phyloP scores from a whole-genome alignment of 306 rosid species.

The Quercus aquifolioides region DNA sequence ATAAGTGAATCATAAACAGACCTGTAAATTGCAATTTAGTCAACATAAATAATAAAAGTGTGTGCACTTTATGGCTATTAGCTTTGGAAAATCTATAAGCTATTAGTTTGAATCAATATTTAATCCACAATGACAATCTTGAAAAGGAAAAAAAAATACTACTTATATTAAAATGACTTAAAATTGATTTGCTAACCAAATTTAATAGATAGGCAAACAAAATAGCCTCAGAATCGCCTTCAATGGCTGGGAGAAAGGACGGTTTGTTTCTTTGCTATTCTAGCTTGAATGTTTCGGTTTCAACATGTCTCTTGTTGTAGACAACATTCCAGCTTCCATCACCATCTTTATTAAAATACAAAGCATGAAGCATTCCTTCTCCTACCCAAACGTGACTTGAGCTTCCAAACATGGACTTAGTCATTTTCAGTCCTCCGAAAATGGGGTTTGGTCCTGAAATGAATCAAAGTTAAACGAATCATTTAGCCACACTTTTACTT shows the following conservation, averaged over 20 bases:
- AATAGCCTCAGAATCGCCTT: slow-evolving; percentile 47
- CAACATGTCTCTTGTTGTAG: slow-evolving; percentile 52
- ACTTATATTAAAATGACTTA: neutral
- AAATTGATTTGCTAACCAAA: slow-evolving; percentile 11
- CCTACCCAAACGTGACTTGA: slow-evolving; percentile 59
- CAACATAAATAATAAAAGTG: too few relatives aligned
- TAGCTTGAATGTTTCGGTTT: slow-evolving; percentile 38
- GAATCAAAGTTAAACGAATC: neutral
- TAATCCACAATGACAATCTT: too few relatives aligned
- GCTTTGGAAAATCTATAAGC: too few relatives aligned
- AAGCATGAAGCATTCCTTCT: slow-evolving; percentile 70
- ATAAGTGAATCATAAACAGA: too few relatives aligned
- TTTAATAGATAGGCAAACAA: slow-evolving; percentile 47
- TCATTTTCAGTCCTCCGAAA: slow-evolving; percentile 52
- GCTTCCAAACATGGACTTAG: slow-evolving; percentile 41
- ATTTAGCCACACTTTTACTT: too few relatives aligned
- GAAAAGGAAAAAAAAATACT: too few relatives aligned
- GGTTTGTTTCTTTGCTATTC: slow-evolving; percentile 49
- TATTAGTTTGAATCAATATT: too few relatives aligned
- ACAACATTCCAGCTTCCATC: slow-evolving; percentile 20
- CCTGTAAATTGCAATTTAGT: too few relatives aligned
- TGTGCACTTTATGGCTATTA: too few relatives aligned
- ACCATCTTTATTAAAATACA: slow-evolving; percentile 35
- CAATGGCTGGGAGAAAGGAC: slow-evolving; percentile 47
- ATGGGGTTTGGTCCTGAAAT: slow-evolving; percentile 56